These are phyloP conservation scores for Trichothecium sympodiale DNA, from an alignment of 2,329 filamentous ascomycete species.

Conservation along the genomic window DNA sequence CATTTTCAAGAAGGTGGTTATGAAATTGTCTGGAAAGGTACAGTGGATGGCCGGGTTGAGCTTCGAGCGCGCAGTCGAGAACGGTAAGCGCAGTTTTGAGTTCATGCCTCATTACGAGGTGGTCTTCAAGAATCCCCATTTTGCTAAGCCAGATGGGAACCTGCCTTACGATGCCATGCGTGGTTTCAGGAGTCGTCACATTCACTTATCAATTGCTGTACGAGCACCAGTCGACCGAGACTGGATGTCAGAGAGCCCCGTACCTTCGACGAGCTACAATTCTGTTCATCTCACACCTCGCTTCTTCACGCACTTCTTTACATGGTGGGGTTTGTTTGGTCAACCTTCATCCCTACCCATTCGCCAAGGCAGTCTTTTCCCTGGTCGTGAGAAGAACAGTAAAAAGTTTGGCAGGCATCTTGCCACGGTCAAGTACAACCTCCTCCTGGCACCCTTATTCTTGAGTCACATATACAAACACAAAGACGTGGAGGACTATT, in stretches of 20 bases:
- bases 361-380: slow-evolving; percentile 84
- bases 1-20: slow-evolving; percentile 95
- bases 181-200: slow-evolving; percentile 93
- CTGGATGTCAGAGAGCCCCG: slow-evolving; percentile 66
- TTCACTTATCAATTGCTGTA: slow-evolving; percentile 88
- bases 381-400: slow-evolving; percentile 86
- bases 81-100: slow-evolving; percentile 66
- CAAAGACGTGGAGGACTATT: slow-evolving; percentile 83
- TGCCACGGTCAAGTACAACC: slow-evolving; percentile 96
- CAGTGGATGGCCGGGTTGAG: slow-evolving; percentile 85
- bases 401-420: slow-evolving; percentile 97
- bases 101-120: slow-evolving; percentile 92
- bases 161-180: slow-evolving; percentile 79
- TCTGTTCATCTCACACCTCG: slow-evolving; percentile 87
- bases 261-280: slow-evolving; percentile 85
- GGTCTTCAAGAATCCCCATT: slow-evolving; percentile 68
- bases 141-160: slow-evolving; percentile 48
- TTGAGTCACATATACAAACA: slow-evolving; percentile 98
- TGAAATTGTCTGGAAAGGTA: slow-evolving; percentile 96
- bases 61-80: slow-evolving; percentile 73
- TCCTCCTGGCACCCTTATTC: slow-evolving; percentile 84
- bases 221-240: slow-evolving; percentile 78
- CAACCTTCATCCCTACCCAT: slow-evolving; percentile 91
- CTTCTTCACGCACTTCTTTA: slow-evolving; percentile 97
- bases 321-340: slow-evolving; percentile 95